phyloP scores from a whole-genome alignment of 2,329 filamentous ascomycete species.

The Apiospora malaysiana region DNA sequence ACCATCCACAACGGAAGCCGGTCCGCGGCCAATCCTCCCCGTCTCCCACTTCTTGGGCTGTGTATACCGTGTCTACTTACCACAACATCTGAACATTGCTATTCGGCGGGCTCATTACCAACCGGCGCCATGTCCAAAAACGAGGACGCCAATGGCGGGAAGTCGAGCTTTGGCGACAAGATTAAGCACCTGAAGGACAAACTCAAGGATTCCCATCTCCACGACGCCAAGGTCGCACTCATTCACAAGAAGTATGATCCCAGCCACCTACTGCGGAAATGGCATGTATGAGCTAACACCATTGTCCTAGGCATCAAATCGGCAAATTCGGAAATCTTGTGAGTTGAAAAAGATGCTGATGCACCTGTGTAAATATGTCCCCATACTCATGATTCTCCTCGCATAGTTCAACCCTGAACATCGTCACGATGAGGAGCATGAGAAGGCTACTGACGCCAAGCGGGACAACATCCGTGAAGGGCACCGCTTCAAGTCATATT shows the following conservation, averaged over 20 bases:
- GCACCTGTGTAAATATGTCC: constrained; percentile 26
- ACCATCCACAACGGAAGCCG: background rate
- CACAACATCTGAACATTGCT: background rate
- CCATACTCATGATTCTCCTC: constrained; percentile 20
- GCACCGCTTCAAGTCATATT: constrained; percentile 89
- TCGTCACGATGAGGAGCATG: constrained; percentile 92
- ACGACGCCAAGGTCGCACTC: constrained; percentile 62
- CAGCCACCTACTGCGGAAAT: background rate
- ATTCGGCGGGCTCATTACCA: background rate
- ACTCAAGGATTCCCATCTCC: constrained; percentile 57
- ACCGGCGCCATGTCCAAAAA: background rate
- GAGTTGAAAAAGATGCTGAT: constrained; percentile 31
- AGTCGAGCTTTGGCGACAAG: constrained; percentile 47
- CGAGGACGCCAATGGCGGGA: background rate
- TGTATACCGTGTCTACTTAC: background rate
- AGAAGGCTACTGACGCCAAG: constrained; percentile 82
- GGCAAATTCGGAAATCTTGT: constrained; percentile 69
- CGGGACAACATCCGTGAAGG: constrained; percentile 72
- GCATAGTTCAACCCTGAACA: constrained; percentile 80
- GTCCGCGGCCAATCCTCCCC: background rate
- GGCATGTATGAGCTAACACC: background rate
- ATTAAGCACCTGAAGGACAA: constrained; percentile 60
- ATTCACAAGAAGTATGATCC: constrained; percentile 62
- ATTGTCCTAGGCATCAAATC: constrained; percentile 54
- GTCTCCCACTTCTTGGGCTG: background rate